Conservation (phyloP, 257 asterid species). For the Jacaranda copaia region DNA sequence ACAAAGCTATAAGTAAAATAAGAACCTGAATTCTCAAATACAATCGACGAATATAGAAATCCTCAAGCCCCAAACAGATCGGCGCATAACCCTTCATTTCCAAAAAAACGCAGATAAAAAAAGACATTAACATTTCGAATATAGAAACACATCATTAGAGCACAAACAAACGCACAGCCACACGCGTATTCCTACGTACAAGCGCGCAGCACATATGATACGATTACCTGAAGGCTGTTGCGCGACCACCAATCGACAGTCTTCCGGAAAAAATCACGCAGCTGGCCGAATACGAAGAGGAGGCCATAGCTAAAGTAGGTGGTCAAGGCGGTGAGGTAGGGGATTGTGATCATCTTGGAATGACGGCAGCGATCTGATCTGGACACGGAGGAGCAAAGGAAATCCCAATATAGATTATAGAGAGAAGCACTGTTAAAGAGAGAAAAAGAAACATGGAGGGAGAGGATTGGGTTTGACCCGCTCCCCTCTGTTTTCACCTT, state of each 20-base stretch:
- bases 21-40: constrained; percentile 68
- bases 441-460: constrained; percentile 4
- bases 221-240: constrained; percentile 51
- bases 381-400: constrained; percentile 27
- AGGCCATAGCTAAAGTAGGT: constrained; percentile 77
- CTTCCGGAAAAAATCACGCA: constrained; percentile 69
- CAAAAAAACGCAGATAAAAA: neutral
- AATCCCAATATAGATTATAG: constrained; percentile 22
- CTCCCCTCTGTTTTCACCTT: neutral
- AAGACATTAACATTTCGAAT: constrained; percentile 3
- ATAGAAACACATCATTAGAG: neutral
- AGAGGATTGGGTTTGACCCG: constrained; percentile 28
- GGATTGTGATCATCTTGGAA: constrained; percentile 63
- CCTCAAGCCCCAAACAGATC: constrained; percentile 79
- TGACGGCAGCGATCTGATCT: constrained; percentile 38
- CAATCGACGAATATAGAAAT: constrained; percentile 70
- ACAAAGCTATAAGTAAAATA: neutral
- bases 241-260: constrained; percentile 54
- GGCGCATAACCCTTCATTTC: constrained; percentile 72
- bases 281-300: constrained; percentile 71
- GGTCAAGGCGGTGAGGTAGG: constrained; percentile 70
- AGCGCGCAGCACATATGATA: neutral
- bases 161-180: neutral
- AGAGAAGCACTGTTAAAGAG: neutral
- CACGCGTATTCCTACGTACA: neutral